Evolutionary conservation across 108 stramenopile genomes (phyloP), one percentile per base, ranked within the genome.

Genomic region (Conticribra weissflogii): DNA sequence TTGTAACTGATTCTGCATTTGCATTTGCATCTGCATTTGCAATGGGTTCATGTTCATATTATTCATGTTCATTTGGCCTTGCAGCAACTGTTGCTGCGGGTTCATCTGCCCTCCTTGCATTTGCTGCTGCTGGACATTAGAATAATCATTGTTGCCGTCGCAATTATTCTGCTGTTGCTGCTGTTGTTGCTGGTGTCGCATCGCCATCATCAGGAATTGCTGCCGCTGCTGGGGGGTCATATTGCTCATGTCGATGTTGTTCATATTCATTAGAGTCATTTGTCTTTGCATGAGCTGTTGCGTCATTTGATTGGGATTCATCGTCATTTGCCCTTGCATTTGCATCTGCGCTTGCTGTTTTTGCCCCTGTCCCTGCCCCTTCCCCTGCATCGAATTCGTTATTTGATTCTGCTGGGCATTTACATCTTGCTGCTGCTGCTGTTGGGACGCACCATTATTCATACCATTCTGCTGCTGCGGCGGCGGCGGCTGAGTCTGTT

Each of bases 161-260:
- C 45, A 57, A 22, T 41, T 41, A 41, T 41, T 41, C 25, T 53
- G 50, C 27, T 66, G 64, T 8, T 65, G 51, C 4, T 51, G 64
- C 1, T 18, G 22, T 21, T 53, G 52, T 21, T 53, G 50, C 1
- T 29, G 22, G 2, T 21, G 31, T 21, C 15, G 49, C 16, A 27
- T 22, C 44, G 50, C 32, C 49, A 51, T 30, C 28, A 51, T 48
- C 28, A 29, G 49, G 27, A 51, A 28, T 28, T 53, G 52, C 31
- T 65, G 50, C 51, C 24, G 64, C 50, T 31, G 50, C 24, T 24
- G 53, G 36, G 12, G 12, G 5, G 36, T 41, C 8, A 5, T 9
- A 41, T 41, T 41, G 36, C 5, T 9, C 12, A 5, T 41, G 36
- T 41, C 8, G 12, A 9, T 41, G 36, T 12, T 54, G 53, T 32